Base-by-base conservation (phyloP, 768 basidiomycete species). In the Kwoniella newhampshirensis region DNA sequence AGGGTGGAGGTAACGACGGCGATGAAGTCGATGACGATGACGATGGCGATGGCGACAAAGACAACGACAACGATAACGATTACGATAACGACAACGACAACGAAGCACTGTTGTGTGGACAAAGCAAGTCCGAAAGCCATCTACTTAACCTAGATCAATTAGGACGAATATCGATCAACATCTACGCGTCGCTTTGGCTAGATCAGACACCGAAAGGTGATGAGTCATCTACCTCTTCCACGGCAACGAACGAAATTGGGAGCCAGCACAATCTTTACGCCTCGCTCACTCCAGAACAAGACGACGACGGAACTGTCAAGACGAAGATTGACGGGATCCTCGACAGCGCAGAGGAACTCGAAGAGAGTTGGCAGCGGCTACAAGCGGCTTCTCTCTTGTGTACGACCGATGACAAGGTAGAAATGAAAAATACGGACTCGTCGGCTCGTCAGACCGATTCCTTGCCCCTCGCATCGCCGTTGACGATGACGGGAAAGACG, bases 141-240 rank as follows among this genome's bases (percentile, higher is more conserved):
- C 15, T 60, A 15, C 42, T 60, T 20, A 60, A 54, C 45, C 46
- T 60, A 18, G 51, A 54, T 44, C 59, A 60, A n/a, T 30, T n/a
- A 15, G 59, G 46, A 8, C 45, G 45, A 27, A 26, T 60, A 11
- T 60, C 59, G 1, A 37, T 54, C 20, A 60, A 60, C 32, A 32
- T 54, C 11, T 49, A 40, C 32, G 26, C 28, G 32, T 6, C 13
- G 13, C 13, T 32, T 13, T 32, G 32, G 32, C 32, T 6, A 6
- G 7, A 32, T 13, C 6, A 32, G 7, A 6, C 32, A 32, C 32
- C n/a, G n/a, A n/a, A n/a, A n/a, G n/a, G n/a, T n/a, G n/a, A n/a
- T n/a, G n/a, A 13, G 13, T 32, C 32, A 32, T 6, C 32, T 6
- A 6, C 32, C 6, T 32, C 32, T 13, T 32, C 32, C 32, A 6